phyloP scores from a whole-genome alignment of 225 moss, liverwort and hornwort genomes.

The Takakia lepidozioides region DNA sequence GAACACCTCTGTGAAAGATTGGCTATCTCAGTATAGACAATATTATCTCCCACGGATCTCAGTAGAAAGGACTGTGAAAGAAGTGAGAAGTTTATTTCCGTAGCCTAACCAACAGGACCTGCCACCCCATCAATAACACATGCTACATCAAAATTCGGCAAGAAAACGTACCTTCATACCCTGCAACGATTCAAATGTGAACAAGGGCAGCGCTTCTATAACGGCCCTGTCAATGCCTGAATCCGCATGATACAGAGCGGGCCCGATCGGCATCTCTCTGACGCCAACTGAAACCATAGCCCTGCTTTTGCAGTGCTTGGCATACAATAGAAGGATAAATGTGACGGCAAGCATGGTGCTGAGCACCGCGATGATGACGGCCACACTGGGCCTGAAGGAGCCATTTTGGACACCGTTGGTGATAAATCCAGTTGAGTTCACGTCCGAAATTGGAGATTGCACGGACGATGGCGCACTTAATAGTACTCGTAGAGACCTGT shows the following conservation, averaged over 20 bases:
- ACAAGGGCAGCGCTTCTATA: constrained; percentile 89
- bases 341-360: constrained; percentile 91
- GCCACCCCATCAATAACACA: too few species aligned
- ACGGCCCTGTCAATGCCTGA: constrained; percentile 59
- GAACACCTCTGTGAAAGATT: too few species aligned
- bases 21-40: too few species aligned
- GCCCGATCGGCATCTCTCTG: constrained; percentile 30
- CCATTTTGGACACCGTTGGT: too few species aligned
- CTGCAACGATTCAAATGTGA: constrained; percentile 77
- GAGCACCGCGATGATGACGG: constrained; percentile 85
- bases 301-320: constrained; percentile 83
- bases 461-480: too few species aligned
- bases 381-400: constrained; percentile 85
- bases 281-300: constrained; percentile 9
- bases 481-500: too few species aligned
- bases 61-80: too few species aligned
- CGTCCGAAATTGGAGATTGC: too few species aligned
- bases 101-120: too few species aligned
- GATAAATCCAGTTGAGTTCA: too few species aligned
- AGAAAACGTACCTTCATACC: constrained; percentile 43
- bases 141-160: neutral
- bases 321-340: constrained; percentile 76
- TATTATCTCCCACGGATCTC: too few species aligned
- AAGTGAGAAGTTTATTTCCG: too few species aligned
- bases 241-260: constrained; percentile 39